These are phyloP conservation scores for Juglanconis sp. DNA, from an alignment of 2,329 filamentous ascomycete species.

Conservation along the genomic window DNA sequence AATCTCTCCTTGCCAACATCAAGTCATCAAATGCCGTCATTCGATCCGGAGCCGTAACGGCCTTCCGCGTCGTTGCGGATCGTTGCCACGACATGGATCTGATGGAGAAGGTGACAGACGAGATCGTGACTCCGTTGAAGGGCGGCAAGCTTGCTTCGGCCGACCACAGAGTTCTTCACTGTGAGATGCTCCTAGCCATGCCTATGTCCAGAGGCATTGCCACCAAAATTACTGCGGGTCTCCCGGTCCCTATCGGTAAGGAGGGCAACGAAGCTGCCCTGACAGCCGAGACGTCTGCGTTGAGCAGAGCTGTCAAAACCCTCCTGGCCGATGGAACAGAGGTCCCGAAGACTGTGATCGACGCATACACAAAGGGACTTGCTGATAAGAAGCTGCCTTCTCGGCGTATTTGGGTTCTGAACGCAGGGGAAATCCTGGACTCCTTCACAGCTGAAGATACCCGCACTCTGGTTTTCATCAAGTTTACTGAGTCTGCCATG, in stretches of 20 bases:
- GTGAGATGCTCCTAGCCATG: constrained; percentile 71
- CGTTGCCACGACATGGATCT: constrained; percentile 55
- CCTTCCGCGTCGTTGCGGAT: constrained; percentile 68
- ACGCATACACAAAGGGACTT: constrained; percentile 76
- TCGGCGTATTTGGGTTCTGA: constrained; percentile 77
- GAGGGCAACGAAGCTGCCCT: constrained; percentile 87
- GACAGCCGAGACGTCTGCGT: constrained; percentile 67
- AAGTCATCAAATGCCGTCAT: constrained; percentile 84
- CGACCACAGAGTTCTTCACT: constrained; percentile 80
- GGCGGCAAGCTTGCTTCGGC: constrained; percentile 77
- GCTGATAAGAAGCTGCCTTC: constrained; percentile 78
- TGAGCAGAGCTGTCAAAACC: constrained; percentile 63
- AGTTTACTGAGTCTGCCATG: constrained; percentile 52
- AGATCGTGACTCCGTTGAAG: constrained; percentile 77
- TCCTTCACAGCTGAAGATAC: constrained; percentile 43
- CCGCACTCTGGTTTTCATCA: constrained; percentile 43
- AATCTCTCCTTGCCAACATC: constrained; percentile 82
- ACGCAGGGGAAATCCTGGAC: constrained; percentile 69
- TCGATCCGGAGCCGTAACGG: constrained; percentile 69
- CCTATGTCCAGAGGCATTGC: constrained; percentile 60
- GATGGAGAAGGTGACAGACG: constrained; percentile 68
- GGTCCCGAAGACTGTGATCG: constrained; percentile 63
- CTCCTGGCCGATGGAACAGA: constrained; percentile 59
- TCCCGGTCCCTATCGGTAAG: constrained; percentile 70
- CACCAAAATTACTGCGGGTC: constrained; percentile 60